Base-by-base conservation (phyloP, 805 yeast species). In the Nakazawaea holstii region DNA sequence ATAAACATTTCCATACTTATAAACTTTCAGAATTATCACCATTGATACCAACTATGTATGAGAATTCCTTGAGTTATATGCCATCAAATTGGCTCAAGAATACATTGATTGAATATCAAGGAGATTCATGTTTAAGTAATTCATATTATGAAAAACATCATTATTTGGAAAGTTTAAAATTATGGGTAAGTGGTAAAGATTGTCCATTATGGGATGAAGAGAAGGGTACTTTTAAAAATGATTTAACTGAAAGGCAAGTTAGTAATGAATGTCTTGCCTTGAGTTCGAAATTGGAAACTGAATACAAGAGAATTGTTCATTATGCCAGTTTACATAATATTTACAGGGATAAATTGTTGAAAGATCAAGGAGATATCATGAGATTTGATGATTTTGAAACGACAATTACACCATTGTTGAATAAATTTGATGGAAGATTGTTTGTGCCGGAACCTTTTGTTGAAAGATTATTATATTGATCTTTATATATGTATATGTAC, bases 21-120 rank as follows among this genome's bases (percentile, higher is more conserved):
- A 47, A 42, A 33, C 20, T 47, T 20, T n/a, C 17, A n/a, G 76
- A 75, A 45, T 45, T 79, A 24, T 64, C 69, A 4, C 82, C 82
- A 3, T 59, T 80, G 49, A 55, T 63, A 8, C 53, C 64, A 31
- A 66, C 80, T 0, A 54, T 62, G 10, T 73, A 71, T 43, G 83
- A 80, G 52, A 47, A 42, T 35, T 41, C 49, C 3, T 9, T 47
- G 10, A 38, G 43, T 31, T 47, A 47, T 38, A 31, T 47, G 32
- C 49, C 49, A 27, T 36, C 45, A 2, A 47, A 47, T 38, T 47
- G 49, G 49, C 17, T 32, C 3, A 47, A 47, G 33, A 47, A 47
- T 14, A 38, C 43, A 4, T 26, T 42, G 28, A 38, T 47, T 40
- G 49, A 47, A 38, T 47, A 47, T 20, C 41, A 35, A 35, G 49